phyloP scores from a whole-genome alignment of 2,329 filamentous ascomycete genomes.

The Aspergillus pseudoglaucus region DNA sequence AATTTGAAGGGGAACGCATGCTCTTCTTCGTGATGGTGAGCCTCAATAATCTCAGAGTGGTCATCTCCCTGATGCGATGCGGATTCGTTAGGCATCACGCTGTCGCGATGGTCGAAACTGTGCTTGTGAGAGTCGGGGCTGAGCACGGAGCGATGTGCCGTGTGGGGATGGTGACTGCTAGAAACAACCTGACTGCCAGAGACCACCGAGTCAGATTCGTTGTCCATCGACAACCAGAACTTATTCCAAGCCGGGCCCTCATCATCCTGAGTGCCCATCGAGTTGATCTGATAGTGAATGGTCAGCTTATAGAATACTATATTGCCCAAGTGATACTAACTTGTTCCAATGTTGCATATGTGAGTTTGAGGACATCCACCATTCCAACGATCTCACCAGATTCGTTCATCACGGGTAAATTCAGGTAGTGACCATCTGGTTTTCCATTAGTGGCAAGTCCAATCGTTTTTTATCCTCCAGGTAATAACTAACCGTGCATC shows the following conservation, averaged over 20 bases:
- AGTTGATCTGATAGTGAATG: constrained; percentile 60
- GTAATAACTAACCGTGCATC: constrained; percentile 76
- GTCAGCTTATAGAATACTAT: constrained; percentile 1
- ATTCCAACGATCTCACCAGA: constrained; percentile 96
- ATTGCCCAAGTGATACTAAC: constrained; percentile 42
- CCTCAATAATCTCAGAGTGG: constrained; percentile 60
- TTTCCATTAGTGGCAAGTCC: not conserved
- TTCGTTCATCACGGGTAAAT: constrained; percentile 97
- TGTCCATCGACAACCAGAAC: constrained; percentile 94
- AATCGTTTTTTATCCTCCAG: not conserved
- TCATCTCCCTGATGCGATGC: constrained; percentile 85
- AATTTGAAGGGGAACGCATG: constrained; percentile 96
- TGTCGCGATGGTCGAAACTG: constrained; percentile 65
- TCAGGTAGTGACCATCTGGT: constrained; percentile 92
- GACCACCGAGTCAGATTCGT: constrained; percentile 92
- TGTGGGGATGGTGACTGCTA: constrained; percentile 40
- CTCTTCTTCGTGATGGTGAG: constrained; percentile 54
- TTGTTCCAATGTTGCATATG: constrained; percentile 95
- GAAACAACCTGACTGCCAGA: constrained; percentile 67
- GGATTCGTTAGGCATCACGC: constrained; percentile 86
- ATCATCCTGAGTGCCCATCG: constrained; percentile 78
- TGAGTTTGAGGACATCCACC: constrained; percentile 97
- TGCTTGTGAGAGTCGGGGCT: constrained; percentile 67
- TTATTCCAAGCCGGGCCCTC: constrained; percentile 99
- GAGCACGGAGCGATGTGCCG: constrained; percentile 67